Base-by-base conservation (phyloP, 2,329 filamentous ascomycete species). In the Catunica adiposa region DNA sequence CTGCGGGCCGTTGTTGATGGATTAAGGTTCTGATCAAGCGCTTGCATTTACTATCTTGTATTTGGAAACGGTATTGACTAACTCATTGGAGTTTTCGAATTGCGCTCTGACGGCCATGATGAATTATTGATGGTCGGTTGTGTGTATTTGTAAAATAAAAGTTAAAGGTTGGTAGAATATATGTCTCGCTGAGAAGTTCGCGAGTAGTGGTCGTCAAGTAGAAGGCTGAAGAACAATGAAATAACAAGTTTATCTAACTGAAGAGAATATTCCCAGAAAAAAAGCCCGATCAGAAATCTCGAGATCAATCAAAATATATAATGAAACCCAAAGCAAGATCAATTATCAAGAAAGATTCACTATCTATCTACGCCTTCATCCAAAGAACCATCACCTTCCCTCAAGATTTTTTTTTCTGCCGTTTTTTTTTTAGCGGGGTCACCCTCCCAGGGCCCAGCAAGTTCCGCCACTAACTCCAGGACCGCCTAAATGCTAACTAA, bases 31-130 rank as follows among this genome's bases (percentile, higher is more conserved):
- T 5, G 11, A 34, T 34, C 29, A 11, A 34, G 11, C 29, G 29
- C 29, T 34, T 34, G 29, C 29, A 5, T n/a, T 1, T 8, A 44
- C 8, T 44, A 22, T 44, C 20, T 11, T 8, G 1, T 8, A 44
- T 22, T 7, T 54, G 5, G 23, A 7, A 34, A 37, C 20, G n/a
- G 34, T 22, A 17, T 7, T 23, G 51, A 73, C 82, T 67, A 75
- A 90, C 86, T 92, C 86, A 73, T 90, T 90, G 65, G 85, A 90
- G 74, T 89, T 90, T 72, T 92, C 86, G 68, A 92, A 92, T 68
- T 88, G 80, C 62, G 80, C 80, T 66, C 80, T 78, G 58, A 83
- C 79, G 66, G 80, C 79, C 80, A 83, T 83, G 65, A 64, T 73
- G 64, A 50, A 42, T 37, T 47, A n/a, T 56, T 51, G 23, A 44